Evolutionary conservation across 2,329 filamentous ascomycete species (phyloP).

Genomic region (Apiospora sp.): DNA sequence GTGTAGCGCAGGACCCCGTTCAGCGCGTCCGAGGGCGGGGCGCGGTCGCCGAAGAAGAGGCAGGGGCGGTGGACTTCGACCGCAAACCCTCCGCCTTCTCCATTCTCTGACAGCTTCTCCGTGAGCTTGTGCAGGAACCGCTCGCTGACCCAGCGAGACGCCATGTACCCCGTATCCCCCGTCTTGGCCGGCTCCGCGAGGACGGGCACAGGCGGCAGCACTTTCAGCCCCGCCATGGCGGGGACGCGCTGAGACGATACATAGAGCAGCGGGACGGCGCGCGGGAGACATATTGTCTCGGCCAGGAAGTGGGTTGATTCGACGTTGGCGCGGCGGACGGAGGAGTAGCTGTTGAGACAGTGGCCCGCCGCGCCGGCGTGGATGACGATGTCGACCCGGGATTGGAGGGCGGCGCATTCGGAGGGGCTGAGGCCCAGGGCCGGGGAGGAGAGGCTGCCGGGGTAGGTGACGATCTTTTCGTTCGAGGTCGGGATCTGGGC

Average conservation of each 20-base stretch:
- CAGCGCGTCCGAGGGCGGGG: conserved; percentile 25
- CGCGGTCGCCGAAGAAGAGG: conserved; percentile 23
- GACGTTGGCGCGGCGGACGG: too few species aligned
- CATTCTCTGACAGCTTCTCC: too few species aligned
- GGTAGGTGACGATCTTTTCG: neutral
- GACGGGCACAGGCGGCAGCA: too few species aligned
- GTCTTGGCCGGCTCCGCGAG: too few species aligned
- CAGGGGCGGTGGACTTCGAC: conserved; percentile 23
- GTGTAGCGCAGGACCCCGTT: conserved; percentile 27
- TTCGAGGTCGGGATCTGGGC: neutral
- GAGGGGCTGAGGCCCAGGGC: neutral
- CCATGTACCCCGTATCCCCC: too few species aligned
- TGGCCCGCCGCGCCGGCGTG: neutral
- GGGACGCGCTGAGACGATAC: too few species aligned
- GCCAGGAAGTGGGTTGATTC: too few species aligned
- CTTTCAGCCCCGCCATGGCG: too few species aligned
- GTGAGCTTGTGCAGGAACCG: conserved; percentile 28
- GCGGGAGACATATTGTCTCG: too few species aligned
- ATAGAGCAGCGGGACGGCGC: too few species aligned
- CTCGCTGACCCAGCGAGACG: neutral
- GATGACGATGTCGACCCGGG: neutral
- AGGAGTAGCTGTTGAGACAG: too few species aligned
- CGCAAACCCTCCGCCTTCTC: conserved; percentile 13
- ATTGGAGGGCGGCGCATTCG: neutral
- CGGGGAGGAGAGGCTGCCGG: neutral